Conservation (phyloP, 108 stramenopile genomes). For the Nitzschia sp. region DNA sequence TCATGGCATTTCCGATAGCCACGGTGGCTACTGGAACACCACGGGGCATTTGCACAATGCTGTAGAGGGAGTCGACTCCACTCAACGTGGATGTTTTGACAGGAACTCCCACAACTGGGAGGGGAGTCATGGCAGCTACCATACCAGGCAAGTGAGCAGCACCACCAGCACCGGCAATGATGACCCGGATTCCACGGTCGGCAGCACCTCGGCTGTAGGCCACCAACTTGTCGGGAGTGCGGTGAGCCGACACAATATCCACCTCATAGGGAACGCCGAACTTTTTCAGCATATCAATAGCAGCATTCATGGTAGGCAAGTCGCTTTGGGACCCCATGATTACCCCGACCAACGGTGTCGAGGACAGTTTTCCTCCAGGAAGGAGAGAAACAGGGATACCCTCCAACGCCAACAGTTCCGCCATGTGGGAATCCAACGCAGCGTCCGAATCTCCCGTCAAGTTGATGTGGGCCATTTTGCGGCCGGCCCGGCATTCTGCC, state of each 20-base stretch:
- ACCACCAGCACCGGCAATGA: constrained; percentile 98
- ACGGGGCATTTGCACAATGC: constrained; percentile 99
- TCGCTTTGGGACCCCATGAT: constrained; percentile 99
- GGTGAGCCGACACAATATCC: constrained; percentile 97
- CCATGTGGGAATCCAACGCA: constrained; percentile 60
- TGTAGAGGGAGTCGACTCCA: constrained; percentile 94
- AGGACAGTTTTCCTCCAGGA: constrained; percentile 49
- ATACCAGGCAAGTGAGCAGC: constrained; percentile 99
- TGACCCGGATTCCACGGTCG: constrained; percentile 86
- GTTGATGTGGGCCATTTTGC: constrained; percentile 99
- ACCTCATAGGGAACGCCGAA: constrained; percentile 93
- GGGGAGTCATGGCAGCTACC: constrained; percentile 96
- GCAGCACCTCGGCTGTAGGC: constrained; percentile 86
- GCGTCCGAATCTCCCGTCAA: constrained; percentile 82
- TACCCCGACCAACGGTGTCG: constrained; percentile 85
- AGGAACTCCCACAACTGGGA: constrained; percentile 97
- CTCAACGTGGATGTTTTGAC: constrained; percentile 96
- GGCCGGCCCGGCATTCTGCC: constrained; percentile 75
- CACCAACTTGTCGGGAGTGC: constrained; percentile 93
- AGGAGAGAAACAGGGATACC: constrained; percentile 60
- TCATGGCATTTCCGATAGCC: constrained; percentile 97
- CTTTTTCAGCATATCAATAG: constrained; percentile 80
- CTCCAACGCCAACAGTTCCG: constrained; percentile 60
- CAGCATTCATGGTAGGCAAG: constrained; percentile 95
- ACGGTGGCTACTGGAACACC: constrained; percentile 99